Base-by-base conservation (phyloP, 106 monocot species). In the Cymbidium sinense region DNA sequence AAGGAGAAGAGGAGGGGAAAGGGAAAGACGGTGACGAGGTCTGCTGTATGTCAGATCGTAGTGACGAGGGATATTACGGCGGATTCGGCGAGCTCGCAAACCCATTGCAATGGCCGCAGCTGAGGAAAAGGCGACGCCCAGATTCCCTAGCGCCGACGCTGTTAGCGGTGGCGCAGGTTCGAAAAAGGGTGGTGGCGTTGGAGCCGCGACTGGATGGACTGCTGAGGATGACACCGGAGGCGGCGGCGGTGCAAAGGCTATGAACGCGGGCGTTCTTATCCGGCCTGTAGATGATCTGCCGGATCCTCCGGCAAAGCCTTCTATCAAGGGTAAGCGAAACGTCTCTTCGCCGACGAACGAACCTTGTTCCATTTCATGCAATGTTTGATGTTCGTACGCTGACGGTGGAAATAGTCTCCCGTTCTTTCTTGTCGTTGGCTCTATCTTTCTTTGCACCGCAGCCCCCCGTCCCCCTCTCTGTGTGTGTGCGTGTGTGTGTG, bases 51-150 rank as follows among this genome's bases (percentile, higher is more conserved):
- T 91, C 89, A 89, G 86, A 78, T 75, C 70, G 82, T 62, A 79
- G 85, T 18, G 76, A 76, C 33, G 76, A 34, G 29, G 86, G 87
- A 73, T 86, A 90, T 83, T 82, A 86, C 88, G 87, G 87, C 70
- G 85, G 82, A 88, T 77, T 81, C 79, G 85, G 86, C 58, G 90
- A 89, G 90, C 86, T 90, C 43, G 85, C 85, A 21, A 92, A 92
- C 78, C 92, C 92, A 4, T 67, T 87, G 55, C 95, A 95, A 92
- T 95, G 95, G 95, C 90, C 92, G 65, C 95, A 95, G 78, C 90
- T 95, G 33, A 82, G 89, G 92, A 90, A 92, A 95, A 95, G 67
- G 78, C 86, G 95, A 82, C 95, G 95, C 50, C 88, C 18, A 86
- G 88, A 83, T 88, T 86, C 78, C 39, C 79, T 44, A 28, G 64